Conservation (phyloP, 2,329 filamentous ascomycete species). For the Pseudocercospora fuligena region DNA sequence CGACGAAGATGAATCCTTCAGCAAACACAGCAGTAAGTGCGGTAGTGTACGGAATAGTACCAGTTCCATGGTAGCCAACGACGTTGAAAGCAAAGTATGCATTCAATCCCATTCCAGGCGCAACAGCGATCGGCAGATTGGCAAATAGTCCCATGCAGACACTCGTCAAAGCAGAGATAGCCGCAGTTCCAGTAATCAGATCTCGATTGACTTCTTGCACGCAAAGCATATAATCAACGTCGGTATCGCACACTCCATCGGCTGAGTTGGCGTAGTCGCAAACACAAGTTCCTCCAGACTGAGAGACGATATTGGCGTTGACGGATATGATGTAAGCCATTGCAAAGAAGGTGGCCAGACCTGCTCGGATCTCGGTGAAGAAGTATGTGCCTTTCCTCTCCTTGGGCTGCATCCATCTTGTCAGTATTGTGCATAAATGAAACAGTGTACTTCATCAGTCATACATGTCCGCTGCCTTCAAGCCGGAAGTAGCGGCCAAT, state of each 20-base stretch:
- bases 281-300: slow-evolving; percentile 76
- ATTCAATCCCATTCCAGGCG: slow-evolving; percentile 81
- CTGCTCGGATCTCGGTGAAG: slow-evolving; percentile 82
- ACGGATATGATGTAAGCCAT: slow-evolving; percentile 81
- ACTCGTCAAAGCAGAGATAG: slow-evolving; percentile 77
- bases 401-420: slow-evolving; percentile 55
- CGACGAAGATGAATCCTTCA: slow-evolving; percentile 85
- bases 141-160: slow-evolving; percentile 84
- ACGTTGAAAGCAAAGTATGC: slow-evolving; percentile 85
- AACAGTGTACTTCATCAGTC: not conserved
- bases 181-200: slow-evolving; percentile 81
- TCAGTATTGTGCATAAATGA: slow-evolving; percentile 17
- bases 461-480: slow-evolving; percentile 78
- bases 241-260: slow-evolving; percentile 56
- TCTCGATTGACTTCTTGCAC: slow-evolving; percentile 70
- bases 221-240: slow-evolving; percentile 69
- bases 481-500: slow-evolving; percentile 78
- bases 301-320: slow-evolving; percentile 69
- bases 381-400: slow-evolving; percentile 78
- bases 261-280: slow-evolving; percentile 57
- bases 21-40: slow-evolving; percentile 87
- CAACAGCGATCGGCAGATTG: slow-evolving; percentile 76
- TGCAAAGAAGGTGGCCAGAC: slow-evolving; percentile 69
- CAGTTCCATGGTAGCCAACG: slow-evolving; percentile 76
- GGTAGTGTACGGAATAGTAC: slow-evolving; percentile 72